These are phyloP conservation scores for Aureobasidium sp. DNA, from an alignment of 2,329 filamentous ascomycete species.

Conservation along the genomic window DNA sequence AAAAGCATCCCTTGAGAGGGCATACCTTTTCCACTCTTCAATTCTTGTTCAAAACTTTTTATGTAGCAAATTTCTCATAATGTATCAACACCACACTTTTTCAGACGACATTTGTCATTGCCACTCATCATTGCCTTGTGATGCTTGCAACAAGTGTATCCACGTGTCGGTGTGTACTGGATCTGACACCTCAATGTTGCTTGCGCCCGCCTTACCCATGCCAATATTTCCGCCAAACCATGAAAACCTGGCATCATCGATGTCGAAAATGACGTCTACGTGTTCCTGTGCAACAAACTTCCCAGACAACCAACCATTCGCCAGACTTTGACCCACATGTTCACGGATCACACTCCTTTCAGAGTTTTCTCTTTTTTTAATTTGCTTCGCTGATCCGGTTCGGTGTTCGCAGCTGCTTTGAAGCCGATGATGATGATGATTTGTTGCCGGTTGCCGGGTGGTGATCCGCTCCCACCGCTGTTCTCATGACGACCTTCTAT, in stretches of 20 bases:
- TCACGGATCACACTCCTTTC: not conserved
- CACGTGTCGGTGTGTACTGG: not conserved
- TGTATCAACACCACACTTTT: constrained; percentile 1
- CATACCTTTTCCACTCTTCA: not conserved
- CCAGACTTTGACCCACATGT: not conserved
- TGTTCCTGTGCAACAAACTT: not conserved
- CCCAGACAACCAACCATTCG: not conserved
- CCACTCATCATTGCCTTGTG: not conserved
- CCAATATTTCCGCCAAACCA: not conserved
- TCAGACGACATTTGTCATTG: not conserved
- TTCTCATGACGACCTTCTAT: not conserved
- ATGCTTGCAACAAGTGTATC: not conserved
- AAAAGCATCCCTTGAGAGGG: constrained; percentile 9
- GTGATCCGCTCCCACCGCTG: not conserved
- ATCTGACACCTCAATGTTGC: not conserved
- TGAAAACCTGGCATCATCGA: constrained; percentile 7
- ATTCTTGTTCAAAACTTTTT: not conserved
- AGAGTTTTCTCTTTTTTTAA: not conserved
- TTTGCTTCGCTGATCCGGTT: constrained; percentile 3
- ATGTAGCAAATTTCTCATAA: not conserved
- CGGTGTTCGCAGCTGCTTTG: not conserved
- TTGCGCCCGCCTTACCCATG: not conserved
- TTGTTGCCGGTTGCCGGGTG: not conserved
- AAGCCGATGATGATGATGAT: not conserved
- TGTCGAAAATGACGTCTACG: not conserved